Evolutionary conservation across 306 rosid genomes (phyloP), one percentile per base, ranked within the genome.

Genomic region (Cicer judaicum): DNA sequence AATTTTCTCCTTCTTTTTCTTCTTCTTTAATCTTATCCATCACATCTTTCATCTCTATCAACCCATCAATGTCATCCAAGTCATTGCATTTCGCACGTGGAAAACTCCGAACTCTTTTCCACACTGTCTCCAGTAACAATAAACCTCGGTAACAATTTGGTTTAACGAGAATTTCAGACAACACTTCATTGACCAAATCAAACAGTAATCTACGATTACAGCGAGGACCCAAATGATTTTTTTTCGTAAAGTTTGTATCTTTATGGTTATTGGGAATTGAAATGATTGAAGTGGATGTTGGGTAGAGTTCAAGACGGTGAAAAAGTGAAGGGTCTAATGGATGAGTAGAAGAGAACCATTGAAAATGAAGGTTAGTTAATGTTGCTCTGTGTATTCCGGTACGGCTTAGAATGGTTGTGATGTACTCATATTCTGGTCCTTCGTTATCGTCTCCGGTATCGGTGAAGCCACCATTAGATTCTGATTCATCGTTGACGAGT

Each of bases 1-100:
- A 41, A 42, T 83, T 85, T 59, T 87, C 88, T 73, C 62, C 88
- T 38, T 82, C 89, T 21, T 78, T 77, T 24, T 54, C 64, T 73
- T 76, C 76, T 13, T 13, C 56, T 64, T 29, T 60, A 0, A 12
- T 15, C 16, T 60, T 29, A 34, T 78, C 19, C 61, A 7, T 14
- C 82, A 85, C 13, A 15, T 92, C 95, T 19, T 92, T 94, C 49
- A 71, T 66, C 19, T 89, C 98, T 3, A 95, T 79, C 62, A 95
- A 67, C 14, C 62, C 89, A 55, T 92, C 97, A 10, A 95, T 84
- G 77, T 95, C 99, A 68, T 92, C 98, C 1, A 90, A 72, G 7
- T 85, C 87, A 64, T 74, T 84, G 43, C 98, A 95, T 29, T 86
- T 79, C 14, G 87, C 88, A 13, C 83, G 18, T 12, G 92, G 92